Conservation (phyloP, 176 grass and related monocot species). For the Ananas comosus region DNA sequence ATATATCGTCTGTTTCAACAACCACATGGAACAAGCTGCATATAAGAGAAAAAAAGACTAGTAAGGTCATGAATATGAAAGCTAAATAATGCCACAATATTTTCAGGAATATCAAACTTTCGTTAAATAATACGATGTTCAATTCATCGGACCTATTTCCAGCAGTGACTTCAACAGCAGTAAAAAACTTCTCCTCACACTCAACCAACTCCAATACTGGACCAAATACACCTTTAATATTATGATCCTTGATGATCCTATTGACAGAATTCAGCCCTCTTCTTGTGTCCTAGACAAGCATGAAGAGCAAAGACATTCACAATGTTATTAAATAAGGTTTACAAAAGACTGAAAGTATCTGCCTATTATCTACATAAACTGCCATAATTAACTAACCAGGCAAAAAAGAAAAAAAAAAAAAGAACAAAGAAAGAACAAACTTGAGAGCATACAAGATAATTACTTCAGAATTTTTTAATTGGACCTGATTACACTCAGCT, state of each 20-base stretch:
- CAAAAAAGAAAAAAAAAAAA: neutral
- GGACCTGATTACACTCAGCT: too few species aligned
- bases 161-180: conserved; percentile 97
- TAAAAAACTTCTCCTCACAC: conserved; percentile 93
- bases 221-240: conserved; percentile 79
- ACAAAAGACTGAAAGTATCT: too few species aligned
- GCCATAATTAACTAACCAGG: too few species aligned
- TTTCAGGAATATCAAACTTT: neutral
- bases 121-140: neutral
- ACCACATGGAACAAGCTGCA: conserved; percentile 95
- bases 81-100: conserved; percentile 1
- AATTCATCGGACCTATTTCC: conserved; percentile 54
- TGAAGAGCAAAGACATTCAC: conserved; percentile 5
- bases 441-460: neutral
- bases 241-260: conserved; percentile 73
- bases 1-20: conserved; percentile 86
- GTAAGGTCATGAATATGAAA: conserved; percentile 13
- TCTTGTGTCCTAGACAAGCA: conserved; percentile 71
- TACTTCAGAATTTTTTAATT: neutral
- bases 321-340: neutral
- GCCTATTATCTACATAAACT: too few species aligned
- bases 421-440: neutral
- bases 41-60: conserved; percentile 14
- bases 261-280: conserved; percentile 95
- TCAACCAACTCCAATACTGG: conserved; percentile 92